Percentiles rank a stretch among this genome's conserved stretches.
Evolutionary conservation across 768 basidiomycete genomes (phyloP).

Genomic region (Russula virescens): DNA sequence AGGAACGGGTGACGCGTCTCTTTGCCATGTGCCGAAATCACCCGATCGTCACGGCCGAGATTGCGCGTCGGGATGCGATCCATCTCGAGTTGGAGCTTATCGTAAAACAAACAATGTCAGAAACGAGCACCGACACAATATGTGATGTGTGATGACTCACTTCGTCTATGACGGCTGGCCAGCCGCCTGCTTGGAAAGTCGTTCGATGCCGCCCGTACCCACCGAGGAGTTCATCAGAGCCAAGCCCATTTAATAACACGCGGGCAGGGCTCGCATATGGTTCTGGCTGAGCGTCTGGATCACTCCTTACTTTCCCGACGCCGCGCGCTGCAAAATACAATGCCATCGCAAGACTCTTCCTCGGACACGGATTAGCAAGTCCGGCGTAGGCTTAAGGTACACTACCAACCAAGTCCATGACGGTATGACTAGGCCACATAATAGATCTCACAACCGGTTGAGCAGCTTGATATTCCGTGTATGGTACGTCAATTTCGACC

Average conservation of each 20-base stretch:
- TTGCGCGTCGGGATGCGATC: slow-evolving; percentile 85
- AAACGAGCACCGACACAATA: background rate
- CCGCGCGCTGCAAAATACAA: slow-evolving; percentile 91
- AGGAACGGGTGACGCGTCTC: slow-evolving; percentile 92
- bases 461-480: slow-evolving; percentile 63
- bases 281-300: slow-evolving; percentile 33
- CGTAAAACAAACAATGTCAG: background rate
- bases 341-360: slow-evolving; percentile 86
- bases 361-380: background rate
- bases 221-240: slow-evolving; percentile 92
- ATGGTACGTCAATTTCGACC: slow-evolving; percentile 86
- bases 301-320: slow-evolving; percentile 48
- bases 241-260: slow-evolving; percentile 85
- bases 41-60: slow-evolving; percentile 89
- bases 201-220: slow-evolving; percentile 89
- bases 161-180: slow-evolving; percentile 76
- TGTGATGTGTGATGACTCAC: slow-evolving; percentile 35
- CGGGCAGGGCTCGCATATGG: slow-evolving; percentile 69
- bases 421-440: slow-evolving; percentile 75
- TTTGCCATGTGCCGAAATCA: slow-evolving; percentile 86
- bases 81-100: slow-evolving; percentile 82
- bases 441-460: slow-evolving; percentile 53
- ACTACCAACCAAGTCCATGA: slow-evolving; percentile 81
- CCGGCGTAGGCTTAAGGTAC: background rate
- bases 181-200: slow-evolving; percentile 60